These are phyloP conservation scores for Penicillium cosmopolitanum DNA, from an alignment of 495 filamentous ascomycete genomes.

Conservation along the genomic window DNA sequence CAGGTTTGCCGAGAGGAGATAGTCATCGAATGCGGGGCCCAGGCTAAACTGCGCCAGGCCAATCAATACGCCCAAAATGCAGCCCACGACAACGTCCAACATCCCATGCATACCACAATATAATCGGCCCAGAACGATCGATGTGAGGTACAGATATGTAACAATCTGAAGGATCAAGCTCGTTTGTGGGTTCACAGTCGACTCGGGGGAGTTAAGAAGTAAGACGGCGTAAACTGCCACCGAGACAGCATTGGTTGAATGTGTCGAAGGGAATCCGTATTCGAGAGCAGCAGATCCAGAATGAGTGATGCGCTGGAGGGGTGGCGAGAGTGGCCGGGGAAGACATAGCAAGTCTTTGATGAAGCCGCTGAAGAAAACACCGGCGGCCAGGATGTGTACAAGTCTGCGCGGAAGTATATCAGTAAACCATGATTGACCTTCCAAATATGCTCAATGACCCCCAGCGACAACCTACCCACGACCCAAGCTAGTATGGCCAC, in stretches of 20 bases:
- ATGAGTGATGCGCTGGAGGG: constrained; percentile 93
- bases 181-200: constrained; percentile 51
- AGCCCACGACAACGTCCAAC: constrained; percentile 82
- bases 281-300: constrained; percentile 92
- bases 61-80: constrained; percentile 68
- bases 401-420: constrained; percentile 53
- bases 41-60: constrained; percentile 73
- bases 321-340: constrained; percentile 91
- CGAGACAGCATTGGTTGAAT: constrained; percentile 95
- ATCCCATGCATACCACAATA: constrained; percentile 99
- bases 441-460: neutral
- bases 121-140: constrained; percentile 85
- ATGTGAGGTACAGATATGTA: constrained; percentile 82
- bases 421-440: constrained; percentile 11
- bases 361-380: constrained; percentile 93
- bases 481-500: constrained; percentile 77
- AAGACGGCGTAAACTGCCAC: constrained; percentile 84
- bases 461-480: constrained; percentile 66
- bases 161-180: constrained; percentile 64
- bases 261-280: constrained; percentile 96
- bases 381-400: constrained; percentile 83
- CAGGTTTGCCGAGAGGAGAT: constrained; percentile 54
- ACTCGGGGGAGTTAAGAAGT: constrained; percentile 59
- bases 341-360: constrained; percentile 93
- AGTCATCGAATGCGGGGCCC: constrained; percentile 67